phyloP scores from a whole-genome alignment of 306 rosid species.

The Medicago ruthenica region DNA sequence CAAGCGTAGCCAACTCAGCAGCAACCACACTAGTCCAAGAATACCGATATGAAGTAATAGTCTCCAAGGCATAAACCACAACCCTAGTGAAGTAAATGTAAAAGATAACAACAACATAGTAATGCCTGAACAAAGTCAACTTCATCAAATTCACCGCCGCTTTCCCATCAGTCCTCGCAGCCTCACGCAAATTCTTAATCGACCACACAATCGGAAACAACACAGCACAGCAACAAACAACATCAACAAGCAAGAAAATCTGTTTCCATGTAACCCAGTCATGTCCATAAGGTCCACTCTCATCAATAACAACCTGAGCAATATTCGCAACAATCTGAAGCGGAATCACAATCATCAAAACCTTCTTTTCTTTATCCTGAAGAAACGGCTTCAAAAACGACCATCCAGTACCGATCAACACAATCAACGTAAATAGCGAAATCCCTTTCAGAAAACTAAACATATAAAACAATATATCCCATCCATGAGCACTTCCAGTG shows the following conservation, averaged over 20 bases:
- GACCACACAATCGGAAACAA: constrained; percentile 97
- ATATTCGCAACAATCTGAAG: constrained; percentile 88
- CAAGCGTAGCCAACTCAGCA: constrained; percentile 83
- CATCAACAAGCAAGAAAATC: constrained; percentile 88
- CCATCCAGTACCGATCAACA: constrained; percentile 95
- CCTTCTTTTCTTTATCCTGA: constrained; percentile 96
- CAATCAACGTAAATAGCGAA: constrained; percentile 79
- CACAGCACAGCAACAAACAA: constrained; percentile 91
- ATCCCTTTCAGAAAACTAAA: constrained; percentile 91
- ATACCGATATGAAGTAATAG: constrained; percentile 86
- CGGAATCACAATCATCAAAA: constrained; percentile 89
- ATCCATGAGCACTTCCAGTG: constrained; percentile 93
- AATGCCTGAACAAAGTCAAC: constrained; percentile 85
- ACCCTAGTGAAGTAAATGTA: constrained; percentile 95
- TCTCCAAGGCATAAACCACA: constrained; percentile 88
- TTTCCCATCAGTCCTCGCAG: constrained; percentile 90
- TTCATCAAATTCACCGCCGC: constrained; percentile 97
- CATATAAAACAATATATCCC: constrained; percentile 89
- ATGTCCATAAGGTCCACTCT: constrained; percentile 78
- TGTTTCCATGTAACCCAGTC: constrained; percentile 94
- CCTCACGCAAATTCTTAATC: constrained; percentile 92
- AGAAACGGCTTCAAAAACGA: constrained; percentile 86
- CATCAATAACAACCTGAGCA: constrained; percentile 87
- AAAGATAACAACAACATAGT: constrained; percentile 88
- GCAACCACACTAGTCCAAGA: constrained; percentile 96